Base-by-base conservation (phyloP, 306 rosid genomes). In the Quercus parvula region DNA sequence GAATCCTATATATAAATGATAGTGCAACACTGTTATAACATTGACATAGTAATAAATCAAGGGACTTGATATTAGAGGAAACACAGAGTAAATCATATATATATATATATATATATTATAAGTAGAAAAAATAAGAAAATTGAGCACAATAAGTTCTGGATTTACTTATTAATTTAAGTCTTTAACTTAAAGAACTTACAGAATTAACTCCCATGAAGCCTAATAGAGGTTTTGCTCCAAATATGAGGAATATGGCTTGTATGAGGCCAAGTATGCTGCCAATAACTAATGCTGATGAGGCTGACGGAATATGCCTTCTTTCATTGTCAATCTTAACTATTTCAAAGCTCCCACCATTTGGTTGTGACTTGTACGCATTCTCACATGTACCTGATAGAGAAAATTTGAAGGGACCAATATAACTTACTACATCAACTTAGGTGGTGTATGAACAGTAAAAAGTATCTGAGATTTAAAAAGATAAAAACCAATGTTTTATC, bases 241-340 rank as follows among this genome's bases (percentile, higher is more conserved):
- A 84, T 81, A 94, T 92, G 79, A 94, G 97, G 78, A 92, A 84
- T 59, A 85, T 62, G 78, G 99, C 85, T 68, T 94, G 99, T 56
- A 94, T 62, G 54, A 94, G 76, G 51, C 99, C 97, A 70, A 94
- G 95, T 38, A 90, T 54, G 70, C 92, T 89, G n/a, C 99, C 97
- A 15, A 94, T 86, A 70, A 91, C 86, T 86, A 94, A 70, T 56
- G 99, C 99, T 18, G 97, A 91, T 1, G 97, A 94, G 70, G 99
- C 99, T 52, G 99, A 94, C 8, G 99, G 97, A 62, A 94, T 91
- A 52, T 88, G 82, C 82, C 97, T 90, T 84, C 83, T 94, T 72
- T 64, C 79, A 24, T 51, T 54, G 72, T 78, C 81, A 31, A 68
- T 82, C 66, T 77, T 83, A 61, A 28, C 90, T 33, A 81, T 46